These are phyloP conservation scores for Colletotrichum somersetense DNA, from an alignment of 2,329 filamentous ascomycete genomes.

Conservation along the genomic window DNA sequence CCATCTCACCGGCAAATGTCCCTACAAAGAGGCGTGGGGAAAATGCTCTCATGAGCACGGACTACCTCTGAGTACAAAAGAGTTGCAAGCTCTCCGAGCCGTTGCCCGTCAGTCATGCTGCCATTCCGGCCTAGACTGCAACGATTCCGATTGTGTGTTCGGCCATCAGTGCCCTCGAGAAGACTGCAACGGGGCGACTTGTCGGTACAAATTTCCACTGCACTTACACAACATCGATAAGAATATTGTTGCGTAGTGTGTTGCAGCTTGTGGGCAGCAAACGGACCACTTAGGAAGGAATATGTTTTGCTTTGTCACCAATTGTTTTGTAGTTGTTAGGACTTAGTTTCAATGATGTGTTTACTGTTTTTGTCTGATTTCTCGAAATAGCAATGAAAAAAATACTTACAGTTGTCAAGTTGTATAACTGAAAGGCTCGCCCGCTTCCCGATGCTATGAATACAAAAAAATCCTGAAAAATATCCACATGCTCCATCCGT, in stretches of 20 bases:
- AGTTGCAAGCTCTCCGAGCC: slow-evolving; percentile 47
- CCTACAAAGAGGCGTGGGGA: slow-evolving; percentile 17
- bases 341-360: accelerated
- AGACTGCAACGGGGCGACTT: slow-evolving; percentile 37
- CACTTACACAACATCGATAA: slow-evolving; percentile 44
- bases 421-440: not conserved
- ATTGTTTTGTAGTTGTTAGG: not conserved
- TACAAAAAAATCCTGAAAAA: not conserved
- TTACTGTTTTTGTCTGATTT: not conserved
- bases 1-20: slow-evolving; percentile 48
- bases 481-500: not conserved
- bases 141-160: slow-evolving; percentile 41
- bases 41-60: slow-evolving; percentile 49
- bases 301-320: not conserved
- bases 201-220: slow-evolving; percentile 38
- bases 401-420: no score
- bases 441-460: not conserved
- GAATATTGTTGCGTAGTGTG: not conserved
- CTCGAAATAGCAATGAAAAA: not conserved
- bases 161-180: slow-evolving; percentile 44
- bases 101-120: slow-evolving; percentile 50
- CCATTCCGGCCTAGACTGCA: slow-evolving; percentile 46
- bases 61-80: slow-evolving; percentile 40
- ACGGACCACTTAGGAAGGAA: no score
- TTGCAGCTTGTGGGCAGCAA: not conserved